phyloP scores from a whole-genome alignment of 805 yeast species.

The Torulaspora maleeae region DNA sequence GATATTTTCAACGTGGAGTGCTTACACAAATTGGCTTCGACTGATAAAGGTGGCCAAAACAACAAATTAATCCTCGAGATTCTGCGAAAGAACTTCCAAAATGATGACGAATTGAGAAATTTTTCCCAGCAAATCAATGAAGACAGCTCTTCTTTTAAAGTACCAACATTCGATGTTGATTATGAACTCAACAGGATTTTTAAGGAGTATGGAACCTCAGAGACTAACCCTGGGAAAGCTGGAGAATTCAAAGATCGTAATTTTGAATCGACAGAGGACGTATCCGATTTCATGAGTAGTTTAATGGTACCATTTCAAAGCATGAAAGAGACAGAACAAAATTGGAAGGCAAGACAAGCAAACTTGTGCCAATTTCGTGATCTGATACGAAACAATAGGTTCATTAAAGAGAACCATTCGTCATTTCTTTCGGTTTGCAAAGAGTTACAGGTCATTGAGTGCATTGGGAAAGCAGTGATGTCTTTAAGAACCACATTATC shows the following conservation, averaged over 20 bases:
- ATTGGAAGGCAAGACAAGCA: constrained; percentile 75
- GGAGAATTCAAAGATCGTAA: neutral
- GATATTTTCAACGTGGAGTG: constrained; percentile 30
- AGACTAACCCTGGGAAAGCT: constrained; percentile 1
- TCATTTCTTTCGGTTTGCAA: constrained; percentile 35
- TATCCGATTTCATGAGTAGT: constrained; percentile 28
- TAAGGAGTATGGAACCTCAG: constrained; percentile 14
- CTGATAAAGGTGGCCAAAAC: constrained; percentile 31
- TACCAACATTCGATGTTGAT: constrained; percentile 19
- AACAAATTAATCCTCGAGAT: constrained; percentile 29
- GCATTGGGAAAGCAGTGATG: constrained; percentile 56
- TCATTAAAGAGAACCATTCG: constrained; percentile 36
- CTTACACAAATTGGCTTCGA: constrained; percentile 15
- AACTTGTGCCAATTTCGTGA: constrained; percentile 53
- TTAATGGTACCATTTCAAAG: constrained; percentile 49
- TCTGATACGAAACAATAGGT: constrained; percentile 1
- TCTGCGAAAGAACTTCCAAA: constrained; percentile 21
- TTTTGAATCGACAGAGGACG: constrained; percentile 14
- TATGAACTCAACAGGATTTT: constrained; percentile 22
- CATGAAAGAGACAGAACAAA: constrained; percentile 74
- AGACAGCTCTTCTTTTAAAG: neutral
- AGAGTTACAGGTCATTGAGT: constrained; percentile 47
- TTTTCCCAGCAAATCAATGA: constrained; percentile 5
- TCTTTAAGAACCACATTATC: constrained; percentile 85
- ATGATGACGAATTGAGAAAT: constrained; percentile 4